A percentile compares a stretch with the other conserved stretches of the same genome.
phyloP scores from a whole-genome alignment of 148 eudicot genomes.

The Rhododendron vialii region DNA sequence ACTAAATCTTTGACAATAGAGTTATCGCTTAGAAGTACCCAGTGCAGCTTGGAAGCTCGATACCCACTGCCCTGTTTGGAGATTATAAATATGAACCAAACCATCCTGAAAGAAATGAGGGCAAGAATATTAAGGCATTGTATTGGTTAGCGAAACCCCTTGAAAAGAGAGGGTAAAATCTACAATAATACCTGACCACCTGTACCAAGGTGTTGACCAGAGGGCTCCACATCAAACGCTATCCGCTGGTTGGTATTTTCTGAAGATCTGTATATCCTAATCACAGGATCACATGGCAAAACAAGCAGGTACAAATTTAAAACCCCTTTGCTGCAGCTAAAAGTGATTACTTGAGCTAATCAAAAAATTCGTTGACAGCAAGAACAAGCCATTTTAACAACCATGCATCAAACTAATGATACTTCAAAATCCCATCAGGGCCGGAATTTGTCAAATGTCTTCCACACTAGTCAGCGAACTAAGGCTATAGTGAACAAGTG shows the following conservation, averaged over 20 bases:
- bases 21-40: constrained; percentile 36
- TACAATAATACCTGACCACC: constrained; percentile 81
- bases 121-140: not conserved
- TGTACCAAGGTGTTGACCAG: constrained; percentile 84
- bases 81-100: constrained; percentile 83
- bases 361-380: not conserved
- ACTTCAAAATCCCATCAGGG: not conserved
- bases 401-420: not conserved
- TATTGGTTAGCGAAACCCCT: not conserved
- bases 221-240: constrained; percentile 84
- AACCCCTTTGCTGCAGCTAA: not conserved
- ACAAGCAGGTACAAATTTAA: constrained; percentile 9
- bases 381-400: not conserved
- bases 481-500: not conserved
- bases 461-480: not conserved
- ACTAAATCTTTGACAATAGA: not conserved
- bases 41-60: constrained; percentile 90
- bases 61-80: constrained; percentile 94
- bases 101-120: constrained; percentile 62
- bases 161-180: constrained; percentile 3
- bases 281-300: constrained; percentile 6
- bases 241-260: constrained; percentile 92
- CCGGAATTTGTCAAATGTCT: not conserved
- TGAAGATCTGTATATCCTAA: constrained; percentile 84
- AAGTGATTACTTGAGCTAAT: not conserved